These are phyloP conservation scores for Canavalia gladiata DNA, from an alignment of 306 rosid genomes.

Conservation along the genomic window DNA sequence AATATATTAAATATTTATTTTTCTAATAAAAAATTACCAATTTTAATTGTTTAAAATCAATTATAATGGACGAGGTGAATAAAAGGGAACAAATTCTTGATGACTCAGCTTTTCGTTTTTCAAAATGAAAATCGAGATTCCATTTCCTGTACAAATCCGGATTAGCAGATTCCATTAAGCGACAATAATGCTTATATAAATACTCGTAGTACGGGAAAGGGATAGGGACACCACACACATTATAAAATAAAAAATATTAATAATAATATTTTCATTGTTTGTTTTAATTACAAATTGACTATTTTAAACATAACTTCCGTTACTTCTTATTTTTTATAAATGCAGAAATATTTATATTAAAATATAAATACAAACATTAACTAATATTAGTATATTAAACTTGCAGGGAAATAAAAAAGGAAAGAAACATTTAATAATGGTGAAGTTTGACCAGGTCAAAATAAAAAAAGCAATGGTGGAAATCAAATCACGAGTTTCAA, in stretches of 20 bases:
- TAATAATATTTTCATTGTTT: too few relatives aligned
- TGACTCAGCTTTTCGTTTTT: neutral
- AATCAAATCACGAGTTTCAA: constrained; percentile 43
- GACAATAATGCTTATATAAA: neutral
- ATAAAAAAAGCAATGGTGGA: neutral
- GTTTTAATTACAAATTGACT: too few relatives aligned
- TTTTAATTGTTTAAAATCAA: too few relatives aligned
- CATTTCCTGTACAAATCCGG: neutral
- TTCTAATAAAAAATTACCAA: too few relatives aligned
- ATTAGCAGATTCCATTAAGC: neutral
- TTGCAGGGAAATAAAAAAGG: neutral
- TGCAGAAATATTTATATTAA: too few relatives aligned
- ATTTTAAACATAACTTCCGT: too few relatives aligned
- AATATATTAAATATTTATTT: too few relatives aligned
- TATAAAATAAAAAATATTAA: neutral
- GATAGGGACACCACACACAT: neutral
- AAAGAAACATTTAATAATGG: neutral
- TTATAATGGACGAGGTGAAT: too few relatives aligned
- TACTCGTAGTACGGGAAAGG: neutral
- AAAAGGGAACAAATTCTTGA: neutral
- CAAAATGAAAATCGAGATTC: constrained; percentile 16
- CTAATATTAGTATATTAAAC: too few relatives aligned
- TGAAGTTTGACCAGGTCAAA: constrained; percentile 42
- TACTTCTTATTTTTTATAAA: too few relatives aligned
- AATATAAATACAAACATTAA: too few relatives aligned